Evolutionary conservation across 1,284 basidiomycete species (phyloP), one percentile per base, ranked within the genome.

Genomic region (Ceratobasidium sp.): DNA sequence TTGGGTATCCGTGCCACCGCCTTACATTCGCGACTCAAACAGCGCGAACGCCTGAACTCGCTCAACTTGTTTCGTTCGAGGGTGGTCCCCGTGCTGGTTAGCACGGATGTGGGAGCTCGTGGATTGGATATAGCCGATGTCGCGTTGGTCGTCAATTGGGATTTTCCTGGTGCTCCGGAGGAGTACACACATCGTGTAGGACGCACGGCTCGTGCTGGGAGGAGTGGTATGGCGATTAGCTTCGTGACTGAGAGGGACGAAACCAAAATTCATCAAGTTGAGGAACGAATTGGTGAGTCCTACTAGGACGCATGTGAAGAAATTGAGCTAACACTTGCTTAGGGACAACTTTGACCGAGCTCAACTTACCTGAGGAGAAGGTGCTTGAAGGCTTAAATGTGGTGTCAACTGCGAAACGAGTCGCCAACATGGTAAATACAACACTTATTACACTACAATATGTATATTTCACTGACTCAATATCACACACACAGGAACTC

Each of bases 91-190:
- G 91, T 99, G 54, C 85, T 99, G 35, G 87, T 99, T 63, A 95
- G 93, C 28, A 98, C 97, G 1, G 97, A 98, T 80, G 95, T 99
- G 30, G 97, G 95, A 8, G 93, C 93, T 44, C 89, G 96, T 79
- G 96, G 96, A 62, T 83, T 98, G 75, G 96, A 98, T 83, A 97
- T 98, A 73, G 94, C 94, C 75, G 94, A 97, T 77, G 96, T 98
- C 21, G 94, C 94, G 23, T 89, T 98, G 83, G 95, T 98, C 44
- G 86, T 98, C 75, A 99, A 99, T 78, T 99, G 96, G 95, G 98
- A 99, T 81, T 81, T 99, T 77, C 92, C 98, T 91, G n/a, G 91
- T 92, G 82, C 83, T 0, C 81, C 83, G 30, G 85, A 87, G 75
- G 87, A 88, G 77, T 88, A 88, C 76, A 82, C 88, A 11, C 87